A percentile compares a stretch with the other conserved stretches of the same genome.
Evolutionary conservation across 257 asterid genomes (phyloP).

Genomic region (Petunia axillaris): DNA sequence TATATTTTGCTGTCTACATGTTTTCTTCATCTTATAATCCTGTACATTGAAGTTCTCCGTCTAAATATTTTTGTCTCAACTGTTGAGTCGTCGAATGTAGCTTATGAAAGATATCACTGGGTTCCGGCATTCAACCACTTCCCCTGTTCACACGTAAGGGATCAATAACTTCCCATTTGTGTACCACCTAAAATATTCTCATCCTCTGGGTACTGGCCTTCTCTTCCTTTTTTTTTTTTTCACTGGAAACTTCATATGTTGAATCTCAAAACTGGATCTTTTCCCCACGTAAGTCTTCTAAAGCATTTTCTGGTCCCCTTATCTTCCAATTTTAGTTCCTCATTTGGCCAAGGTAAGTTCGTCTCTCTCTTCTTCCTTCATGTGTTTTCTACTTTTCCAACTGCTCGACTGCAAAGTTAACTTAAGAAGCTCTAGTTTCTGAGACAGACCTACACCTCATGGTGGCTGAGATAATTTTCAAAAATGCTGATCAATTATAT

Average conservation of each 20-base stretch:
- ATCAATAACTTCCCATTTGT: neutral
- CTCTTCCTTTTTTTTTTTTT: too few relatives aligned
- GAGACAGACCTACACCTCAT: neutral
- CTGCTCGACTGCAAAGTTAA: neutral
- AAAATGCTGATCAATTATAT: neutral
- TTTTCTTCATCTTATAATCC: neutral
- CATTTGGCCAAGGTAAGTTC: neutral
- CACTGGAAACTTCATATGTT: neutral
- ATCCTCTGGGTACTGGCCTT: neutral
- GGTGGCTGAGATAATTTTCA: neutral
- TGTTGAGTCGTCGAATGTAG: neutral
- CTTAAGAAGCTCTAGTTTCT: neutral
- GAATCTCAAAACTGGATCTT: neutral
- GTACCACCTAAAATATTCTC: neutral
- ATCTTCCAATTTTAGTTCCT: neutral
- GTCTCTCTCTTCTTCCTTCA: neutral
- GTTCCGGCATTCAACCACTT: neutral
- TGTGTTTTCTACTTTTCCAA: neutral
- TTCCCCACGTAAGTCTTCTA: neutral
- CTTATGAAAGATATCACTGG: neutral
- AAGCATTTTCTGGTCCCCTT: neutral
- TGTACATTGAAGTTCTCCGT: neutral
- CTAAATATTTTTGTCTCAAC: neutral
- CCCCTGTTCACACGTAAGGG: neutral
- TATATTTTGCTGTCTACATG: neutral